Base-by-base conservation (phyloP, 164 flowering plant genomes). In the Magnolia sinica region DNA sequence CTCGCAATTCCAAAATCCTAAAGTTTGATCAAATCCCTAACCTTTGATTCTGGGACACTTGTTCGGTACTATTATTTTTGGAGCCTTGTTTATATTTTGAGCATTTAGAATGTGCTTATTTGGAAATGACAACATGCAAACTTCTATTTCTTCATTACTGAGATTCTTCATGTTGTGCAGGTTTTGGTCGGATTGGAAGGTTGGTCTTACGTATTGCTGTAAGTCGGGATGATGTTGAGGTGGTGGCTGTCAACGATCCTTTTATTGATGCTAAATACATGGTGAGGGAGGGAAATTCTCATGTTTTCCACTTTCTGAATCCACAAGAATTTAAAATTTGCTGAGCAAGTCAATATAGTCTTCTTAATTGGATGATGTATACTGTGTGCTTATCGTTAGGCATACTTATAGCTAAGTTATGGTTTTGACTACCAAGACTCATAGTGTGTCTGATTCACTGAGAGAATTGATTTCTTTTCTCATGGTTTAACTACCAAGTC, bases 121-220 rank as follows among this genome's bases (percentile, higher is more conserved):
- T 65, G 37, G 11, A 68, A 31, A 20, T 23, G 0, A 29, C 49
- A 31, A 68, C 8, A 19, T 37, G 71, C 45, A 68, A 37, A 68
- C 71, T 22, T 8, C 29, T 24, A 65, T 20, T 65, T 65, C n/a
- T 73, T 20, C 13, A 52, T 76, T 52, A 29, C 45, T 31, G 13
- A 75, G 45, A 68, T 51, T 68, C 64, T 55, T 24, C 7, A 10
- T 45, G 20, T 29, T 4, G 51, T 73, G 81, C 86, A 96, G 99
- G 99, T 79, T 96, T 96, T 92, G 99, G 99, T 63, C 91, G 99
- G 64, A 96, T 96, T 83, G 99, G 99, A 74, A 88, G 99, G 80
- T 77, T 96, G 84, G 97, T 94, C 64, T 83, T 96, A 31, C 88
- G 98, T 70, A 77, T 94, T 27, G 98, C 99, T 64, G 81, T 86